These are phyloP conservation scores for Obba rivulosa DNA, from an alignment of 768 basidiomycete genomes.

Conservation along the genomic window DNA sequence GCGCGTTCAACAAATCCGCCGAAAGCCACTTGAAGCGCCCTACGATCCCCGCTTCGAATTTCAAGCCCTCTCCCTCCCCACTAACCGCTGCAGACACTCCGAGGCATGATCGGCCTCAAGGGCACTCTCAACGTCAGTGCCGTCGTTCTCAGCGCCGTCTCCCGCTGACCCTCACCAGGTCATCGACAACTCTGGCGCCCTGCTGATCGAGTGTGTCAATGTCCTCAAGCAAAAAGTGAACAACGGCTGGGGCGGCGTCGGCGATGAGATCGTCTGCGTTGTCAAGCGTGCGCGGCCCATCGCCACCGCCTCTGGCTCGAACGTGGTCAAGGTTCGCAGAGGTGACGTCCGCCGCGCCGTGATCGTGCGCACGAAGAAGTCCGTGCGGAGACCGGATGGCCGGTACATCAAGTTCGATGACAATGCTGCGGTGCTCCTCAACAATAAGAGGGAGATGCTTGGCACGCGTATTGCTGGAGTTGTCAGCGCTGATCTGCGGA, in stretches of 20 bases:
- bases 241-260: constrained; percentile 88
- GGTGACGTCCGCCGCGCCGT: constrained; percentile 96
- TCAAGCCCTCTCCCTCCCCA: neutral
- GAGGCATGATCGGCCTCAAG: constrained; percentile 90
- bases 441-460: constrained; percentile 94
- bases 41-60: neutral
- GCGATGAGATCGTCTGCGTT: constrained; percentile 95
- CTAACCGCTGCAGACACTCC: neutral
- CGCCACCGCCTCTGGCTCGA: constrained; percentile 59
- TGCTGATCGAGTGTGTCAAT: constrained; percentile 94
- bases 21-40: neutral
- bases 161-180: constrained; percentile 42
- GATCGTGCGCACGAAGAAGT: constrained; percentile 89
- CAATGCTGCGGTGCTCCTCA: constrained; percentile 90
- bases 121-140: constrained; percentile 74
- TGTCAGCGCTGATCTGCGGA: constrained; percentile 84
- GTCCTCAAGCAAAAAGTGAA: constrained; percentile 94
- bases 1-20: neutral
- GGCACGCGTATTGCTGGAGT: constrained; percentile 93
- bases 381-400: constrained; percentile 83
- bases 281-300: constrained; percentile 88
- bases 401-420: constrained; percentile 89
- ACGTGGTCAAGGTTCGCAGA: constrained; percentile 83
- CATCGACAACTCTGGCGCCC: constrained; percentile 96
- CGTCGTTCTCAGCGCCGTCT: neutral